Base-by-base conservation (phyloP, 208 protist species). In the Crithidia brevicula region DNA sequence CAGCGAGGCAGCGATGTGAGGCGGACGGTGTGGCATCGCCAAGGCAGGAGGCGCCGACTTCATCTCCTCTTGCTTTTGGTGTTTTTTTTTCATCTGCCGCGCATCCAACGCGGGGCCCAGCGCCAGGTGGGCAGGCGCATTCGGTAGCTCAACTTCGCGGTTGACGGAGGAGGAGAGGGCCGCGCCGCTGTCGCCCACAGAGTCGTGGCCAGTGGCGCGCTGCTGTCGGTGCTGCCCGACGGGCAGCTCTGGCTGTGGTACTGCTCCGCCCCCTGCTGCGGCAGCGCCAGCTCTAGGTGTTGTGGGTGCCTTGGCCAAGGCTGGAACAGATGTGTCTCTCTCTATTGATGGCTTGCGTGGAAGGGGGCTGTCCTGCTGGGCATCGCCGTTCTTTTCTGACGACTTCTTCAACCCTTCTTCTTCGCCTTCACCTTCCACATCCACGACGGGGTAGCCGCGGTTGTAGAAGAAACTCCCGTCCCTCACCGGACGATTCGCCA, bases 81-180 rank as follows among this genome's bases (percentile, higher is more conserved):
- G 5, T 25, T 10, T 8, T 8, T 18, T 27, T 1, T 0, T 20
- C 13, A 0, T 40, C 4, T 36, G 25, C 22, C 22, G 20, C n/a
- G 53, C 13, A 7, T 46, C 2, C 13, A n/a, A 20, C n/a, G n/a
- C n/a, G n/a, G n/a, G n/a, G n/a, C n/a, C n/a, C n/a, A n/a, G n/a
- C 7, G 10, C 46, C 22, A 18, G 11, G 0, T 31, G 7, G 13
- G 27, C 1, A 28, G 30, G 0, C 2, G 64, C 7, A n/a, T n/a
- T 42, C 10, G 69, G 69, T 30, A 75, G 52, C 61, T 75, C 69
- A 1, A 75, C 69, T 64, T 75, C 69, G 5, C 61, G 60, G 34
- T 67, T 68, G 18, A 58, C 61, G 28, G 60, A 68, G 23, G 33
- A 40, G 18, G 45, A 63, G 20, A 59, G 52, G 1, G 15, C 43